These are phyloP conservation scores for Coemansia sp. DNA, from an alignment of 192 early-diverging fungal species.

Conservation along the genomic window DNA sequence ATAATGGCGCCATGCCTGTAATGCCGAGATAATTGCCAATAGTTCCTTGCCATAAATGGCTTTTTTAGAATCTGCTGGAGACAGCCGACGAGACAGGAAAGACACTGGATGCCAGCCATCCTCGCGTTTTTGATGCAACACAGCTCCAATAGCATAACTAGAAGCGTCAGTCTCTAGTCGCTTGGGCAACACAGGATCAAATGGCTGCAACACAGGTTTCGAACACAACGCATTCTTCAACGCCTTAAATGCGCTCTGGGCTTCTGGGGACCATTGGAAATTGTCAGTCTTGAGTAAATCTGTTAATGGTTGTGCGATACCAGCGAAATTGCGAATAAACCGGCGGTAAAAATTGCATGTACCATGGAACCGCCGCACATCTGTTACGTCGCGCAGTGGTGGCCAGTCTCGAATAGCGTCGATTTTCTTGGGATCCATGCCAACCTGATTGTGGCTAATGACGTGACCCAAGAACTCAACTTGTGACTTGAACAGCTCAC, in stretches of 20 bases:
- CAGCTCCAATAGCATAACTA: conserved; percentile 11
- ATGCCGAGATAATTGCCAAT: neutral
- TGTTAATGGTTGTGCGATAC: conserved; percentile 1
- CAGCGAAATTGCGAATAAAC: neutral
- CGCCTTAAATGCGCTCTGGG: neutral
- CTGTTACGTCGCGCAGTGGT: neutral
- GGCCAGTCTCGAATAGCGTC: conserved; percentile 7
- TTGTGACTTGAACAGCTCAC: neutral
- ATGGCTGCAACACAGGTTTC: neutral
- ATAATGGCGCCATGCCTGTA: conserved; percentile 3
- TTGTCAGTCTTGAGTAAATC: conserved; percentile 8
- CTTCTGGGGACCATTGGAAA: neutral
- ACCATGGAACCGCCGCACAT: conserved; percentile 27
- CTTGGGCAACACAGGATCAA: conserved; percentile 16
- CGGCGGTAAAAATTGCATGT: conserved; percentile 6
- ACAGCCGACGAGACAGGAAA: conserved; percentile 12
- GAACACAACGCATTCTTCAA: neutral
- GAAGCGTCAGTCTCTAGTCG: conserved; percentile 20
- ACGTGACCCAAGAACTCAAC: conserved; percentile 10
- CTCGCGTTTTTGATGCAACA: conserved; percentile 5
- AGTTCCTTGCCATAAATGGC: conserved; percentile 12
- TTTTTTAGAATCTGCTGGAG: neutral
- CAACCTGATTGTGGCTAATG: neutral
- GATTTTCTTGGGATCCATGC: conserved; percentile 9
- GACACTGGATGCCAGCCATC: conserved; percentile 11